Evolutionary conservation across 2,329 filamentous ascomycete genomes (phyloP).

Genomic region (Fusarium drepaniforme): DNA sequence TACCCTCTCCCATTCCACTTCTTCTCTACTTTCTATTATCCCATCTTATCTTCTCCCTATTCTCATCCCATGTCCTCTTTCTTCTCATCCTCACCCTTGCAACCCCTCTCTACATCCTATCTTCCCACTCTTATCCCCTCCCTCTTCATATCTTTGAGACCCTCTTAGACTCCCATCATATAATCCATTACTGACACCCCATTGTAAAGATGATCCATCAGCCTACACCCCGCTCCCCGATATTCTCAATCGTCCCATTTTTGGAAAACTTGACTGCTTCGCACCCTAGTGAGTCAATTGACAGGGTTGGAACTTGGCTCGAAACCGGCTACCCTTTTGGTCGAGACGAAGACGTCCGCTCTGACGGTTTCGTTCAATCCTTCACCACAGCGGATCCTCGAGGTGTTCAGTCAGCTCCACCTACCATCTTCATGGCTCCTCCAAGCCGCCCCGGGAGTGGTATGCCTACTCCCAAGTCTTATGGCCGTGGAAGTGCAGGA

Average conservation of each 20-base stretch:
- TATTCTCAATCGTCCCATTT: background rate
- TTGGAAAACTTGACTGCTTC: conserved; percentile 5
- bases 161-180: background rate
- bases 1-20: too few species aligned
- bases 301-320: conserved; percentile 15
- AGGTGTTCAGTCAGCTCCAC: conserved; percentile 7
- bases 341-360: background rate
- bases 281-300: background rate
- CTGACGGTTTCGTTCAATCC: background rate
- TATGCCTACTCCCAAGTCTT: background rate
- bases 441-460: background rate
- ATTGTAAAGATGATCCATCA: conserved; percentile 8
- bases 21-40: too few species aligned
- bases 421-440: background rate
- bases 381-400: background rate
- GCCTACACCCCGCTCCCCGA: background rate
- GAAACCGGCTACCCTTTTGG: conserved; percentile 10
- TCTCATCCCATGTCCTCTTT: background rate
- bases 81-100: background rate
- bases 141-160: background rate
- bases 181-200: background rate
- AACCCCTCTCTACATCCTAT: too few species aligned
- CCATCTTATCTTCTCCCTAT: background rate
- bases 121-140: background rate
- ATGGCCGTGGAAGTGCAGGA: background rate